phyloP scores from a whole-genome alignment of 768 basidiomycete species.

The Tylopilus sp. region DNA sequence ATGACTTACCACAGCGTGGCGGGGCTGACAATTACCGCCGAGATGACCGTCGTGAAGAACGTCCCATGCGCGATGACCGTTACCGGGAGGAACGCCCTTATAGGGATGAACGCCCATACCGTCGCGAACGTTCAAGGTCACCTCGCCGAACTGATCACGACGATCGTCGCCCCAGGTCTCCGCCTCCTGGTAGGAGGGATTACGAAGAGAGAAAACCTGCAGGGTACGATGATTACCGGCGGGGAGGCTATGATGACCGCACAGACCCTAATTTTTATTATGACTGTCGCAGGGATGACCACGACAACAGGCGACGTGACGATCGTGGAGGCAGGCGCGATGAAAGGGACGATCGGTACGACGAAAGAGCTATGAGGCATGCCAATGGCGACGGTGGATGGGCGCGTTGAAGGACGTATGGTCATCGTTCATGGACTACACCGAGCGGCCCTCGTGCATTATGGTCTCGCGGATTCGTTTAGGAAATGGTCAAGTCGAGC shows the following conservation, averaged over 20 bases:
- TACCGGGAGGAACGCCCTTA: slow-evolving; percentile 56
- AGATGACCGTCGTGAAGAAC: slow-evolving; percentile 66
- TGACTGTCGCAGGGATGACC: slow-evolving; percentile 84
- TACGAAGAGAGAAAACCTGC: slow-evolving; percentile 83
- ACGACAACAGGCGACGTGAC: slow-evolving; percentile 54
- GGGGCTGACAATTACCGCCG: slow-evolving; percentile 74
- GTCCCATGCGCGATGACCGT: slow-evolving; percentile 51
- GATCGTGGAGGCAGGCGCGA: slow-evolving; percentile 75
- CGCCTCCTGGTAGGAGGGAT: slow-evolving; percentile 71
- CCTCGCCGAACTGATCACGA: slow-evolving; percentile 72
- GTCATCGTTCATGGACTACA: slow-evolving; percentile 35
- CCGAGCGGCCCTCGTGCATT: slow-evolving; percentile 29
- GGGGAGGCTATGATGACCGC: slow-evolving; percentile 74
- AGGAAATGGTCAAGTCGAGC: slow-evolving; percentile 45
- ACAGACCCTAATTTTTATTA: slow-evolving; percentile 82
- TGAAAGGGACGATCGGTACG: slow-evolving; percentile 78
- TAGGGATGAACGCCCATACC: slow-evolving; percentile 48
- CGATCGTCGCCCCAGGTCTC: slow-evolving; percentile 80
- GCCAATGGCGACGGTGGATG: slow-evolving; percentile 77
- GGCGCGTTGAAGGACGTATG: slow-evolving; percentile 58
- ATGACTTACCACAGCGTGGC: slow-evolving; percentile 44
- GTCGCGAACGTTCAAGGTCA: slow-evolving; percentile 83
- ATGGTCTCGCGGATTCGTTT: slow-evolving; percentile 45
- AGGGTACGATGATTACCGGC: slow-evolving; percentile 89
- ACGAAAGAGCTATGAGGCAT: slow-evolving; percentile 70